Percentiles rank a stretch among this genome's conserved stretches.
Evolutionary conservation across 1,284 basidiomycete genomes (phyloP).

Genomic region (Microbotryum silenes-acaulis): DNA sequence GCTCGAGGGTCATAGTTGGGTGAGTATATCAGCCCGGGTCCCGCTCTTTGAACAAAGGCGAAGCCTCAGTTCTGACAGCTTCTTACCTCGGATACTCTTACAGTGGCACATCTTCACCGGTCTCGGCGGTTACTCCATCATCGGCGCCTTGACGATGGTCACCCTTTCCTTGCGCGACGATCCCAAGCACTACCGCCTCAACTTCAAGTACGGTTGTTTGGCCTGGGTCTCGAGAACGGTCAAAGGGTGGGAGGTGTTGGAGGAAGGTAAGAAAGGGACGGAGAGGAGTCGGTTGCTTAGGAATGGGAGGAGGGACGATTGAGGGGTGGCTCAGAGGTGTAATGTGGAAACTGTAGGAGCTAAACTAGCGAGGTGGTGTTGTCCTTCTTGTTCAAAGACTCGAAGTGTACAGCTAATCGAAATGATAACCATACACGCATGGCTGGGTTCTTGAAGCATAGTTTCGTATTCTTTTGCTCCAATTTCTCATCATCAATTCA

Average conservation of each 20-base stretch:
- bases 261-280: too few relatives aligned
- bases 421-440: too few relatives aligned
- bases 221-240: background rate
- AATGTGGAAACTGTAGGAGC: too few relatives aligned
- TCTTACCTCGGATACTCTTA: background rate
- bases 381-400: too few relatives aligned
- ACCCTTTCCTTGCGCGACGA: background rate
- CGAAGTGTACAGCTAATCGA: too few relatives aligned
- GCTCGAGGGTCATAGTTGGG: slow-evolving; percentile 1
- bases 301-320: too few relatives aligned
- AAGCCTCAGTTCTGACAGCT: background rate
- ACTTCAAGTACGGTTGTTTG: background rate
- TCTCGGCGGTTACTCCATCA: slow-evolving; percentile 1
- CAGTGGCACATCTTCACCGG: slow-evolving; percentile 5
- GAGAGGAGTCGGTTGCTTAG: too few relatives aligned
- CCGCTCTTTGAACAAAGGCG: background rate
- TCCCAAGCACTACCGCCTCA: background rate
- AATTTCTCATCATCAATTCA: too few relatives aligned
- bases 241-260: background rate
- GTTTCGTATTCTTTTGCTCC: too few relatives aligned
- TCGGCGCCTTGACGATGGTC: background rate
- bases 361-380: too few relatives aligned
- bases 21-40: background rate
- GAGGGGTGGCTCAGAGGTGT: too few relatives aligned
- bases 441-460: too few relatives aligned